These are phyloP conservation scores for Malus hybrid DNA, from an alignment of 331 rosid genomes.

Conservation along the genomic window DNA sequence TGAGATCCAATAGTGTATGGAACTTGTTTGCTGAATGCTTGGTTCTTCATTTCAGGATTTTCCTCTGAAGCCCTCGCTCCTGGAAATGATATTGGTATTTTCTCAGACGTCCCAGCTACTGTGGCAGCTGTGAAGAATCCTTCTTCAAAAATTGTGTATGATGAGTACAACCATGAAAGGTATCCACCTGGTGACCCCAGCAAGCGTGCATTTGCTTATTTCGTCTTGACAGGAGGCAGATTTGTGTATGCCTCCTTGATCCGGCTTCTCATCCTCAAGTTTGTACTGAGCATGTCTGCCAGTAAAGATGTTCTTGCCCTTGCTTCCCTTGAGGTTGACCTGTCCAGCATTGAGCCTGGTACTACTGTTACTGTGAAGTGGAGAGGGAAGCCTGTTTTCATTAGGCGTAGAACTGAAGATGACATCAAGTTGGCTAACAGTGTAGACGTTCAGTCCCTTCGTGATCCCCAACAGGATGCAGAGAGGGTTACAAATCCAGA, in stretches of 20 bases:
- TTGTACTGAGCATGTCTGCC: conserved; percentile 77
- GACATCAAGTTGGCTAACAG: conserved; percentile 66
- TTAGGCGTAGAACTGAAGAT: conserved; percentile 68
- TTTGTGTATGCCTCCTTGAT: conserved; percentile 65
- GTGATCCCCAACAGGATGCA: conserved; percentile 62
- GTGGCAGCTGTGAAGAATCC: conserved; percentile 62
- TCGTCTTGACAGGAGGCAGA: conserved; percentile 68
- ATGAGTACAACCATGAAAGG: conserved; percentile 65
- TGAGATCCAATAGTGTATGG: background rate
- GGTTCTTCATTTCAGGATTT: conserved; percentile 36
- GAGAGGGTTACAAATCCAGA: conserved; percentile 74
- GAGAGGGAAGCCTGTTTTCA: conserved; percentile 82
- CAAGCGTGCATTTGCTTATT: conserved; percentile 82
- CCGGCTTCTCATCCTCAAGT: conserved; percentile 67
- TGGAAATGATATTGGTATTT: conserved; percentile 26
- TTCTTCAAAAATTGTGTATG: conserved; percentile 60
- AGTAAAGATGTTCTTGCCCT: conserved; percentile 80
- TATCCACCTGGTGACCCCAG: conserved; percentile 77
- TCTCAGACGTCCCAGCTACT: conserved; percentile 48
- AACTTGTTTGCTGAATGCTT: background rate
- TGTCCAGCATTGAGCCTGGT: conserved; percentile 71
- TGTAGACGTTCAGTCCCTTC: conserved; percentile 60
- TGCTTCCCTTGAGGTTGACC: conserved; percentile 77
- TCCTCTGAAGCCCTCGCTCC: conserved; percentile 40
- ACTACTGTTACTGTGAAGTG: conserved; percentile 72